Conservation (phyloP, 352 stramenopile species). For the Phytopythium helicoides region DNA sequence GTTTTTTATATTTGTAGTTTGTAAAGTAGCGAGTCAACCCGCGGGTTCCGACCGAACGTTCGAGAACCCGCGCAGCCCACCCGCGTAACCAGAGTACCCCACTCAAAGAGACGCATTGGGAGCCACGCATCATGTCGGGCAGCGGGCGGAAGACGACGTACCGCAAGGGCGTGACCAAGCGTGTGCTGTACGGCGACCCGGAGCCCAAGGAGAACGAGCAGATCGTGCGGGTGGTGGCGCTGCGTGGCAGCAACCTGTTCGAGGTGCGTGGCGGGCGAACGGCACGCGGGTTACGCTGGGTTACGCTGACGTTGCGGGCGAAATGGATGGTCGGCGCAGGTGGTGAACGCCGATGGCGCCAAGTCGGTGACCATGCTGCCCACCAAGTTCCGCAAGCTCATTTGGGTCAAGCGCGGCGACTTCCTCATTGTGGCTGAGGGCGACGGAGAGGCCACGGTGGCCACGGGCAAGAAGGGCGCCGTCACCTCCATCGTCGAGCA, state of each 20-base stretch:
- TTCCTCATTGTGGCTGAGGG: constrained; percentile 94
- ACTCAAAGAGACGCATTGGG: too few species aligned
- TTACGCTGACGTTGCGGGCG: background rate
- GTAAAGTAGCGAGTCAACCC: background rate
- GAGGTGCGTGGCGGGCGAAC: constrained; percentile 65
- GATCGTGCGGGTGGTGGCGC: constrained; percentile 90
- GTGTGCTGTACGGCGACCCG: constrained; percentile 88
- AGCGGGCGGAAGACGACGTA: constrained; percentile 88
- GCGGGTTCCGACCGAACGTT: constrained; percentile 3
- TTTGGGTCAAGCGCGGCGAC: constrained; percentile 97
- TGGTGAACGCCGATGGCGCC: constrained; percentile 54
- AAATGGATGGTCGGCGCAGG: constrained; percentile 21
- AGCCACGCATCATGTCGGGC: constrained; percentile 93
- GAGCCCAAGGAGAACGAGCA: constrained; percentile 89
- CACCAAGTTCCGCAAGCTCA: constrained; percentile 98
- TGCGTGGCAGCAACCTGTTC: constrained; percentile 96
- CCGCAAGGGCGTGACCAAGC: constrained; percentile 91
- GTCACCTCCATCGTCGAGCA: constrained; percentile 93
- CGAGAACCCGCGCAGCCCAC: background rate
- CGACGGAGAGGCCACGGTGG: constrained; percentile 65
- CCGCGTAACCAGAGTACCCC: too few species aligned
- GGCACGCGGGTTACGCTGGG: too few species aligned
- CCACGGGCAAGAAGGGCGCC: constrained; percentile 83
- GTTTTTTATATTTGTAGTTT: background rate
- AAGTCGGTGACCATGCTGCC: constrained; percentile 93